These are phyloP conservation scores for Cutaneotrichosporon curvatum DNA, from an alignment of 1,284 basidiomycete species.

Conservation along the genomic window DNA sequence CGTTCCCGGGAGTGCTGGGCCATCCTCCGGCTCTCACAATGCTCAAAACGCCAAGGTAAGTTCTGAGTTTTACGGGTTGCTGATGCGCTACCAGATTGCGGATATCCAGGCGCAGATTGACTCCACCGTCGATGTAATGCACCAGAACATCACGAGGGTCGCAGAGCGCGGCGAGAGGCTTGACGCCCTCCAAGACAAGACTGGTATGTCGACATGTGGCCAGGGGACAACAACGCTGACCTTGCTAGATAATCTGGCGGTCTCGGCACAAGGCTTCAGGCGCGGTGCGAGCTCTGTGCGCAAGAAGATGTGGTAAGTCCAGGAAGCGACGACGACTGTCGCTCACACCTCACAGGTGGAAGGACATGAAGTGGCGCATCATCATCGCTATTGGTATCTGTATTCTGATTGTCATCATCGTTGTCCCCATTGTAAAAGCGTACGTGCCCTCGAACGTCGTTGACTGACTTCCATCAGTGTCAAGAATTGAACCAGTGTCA, in stretches of 20 bases:
- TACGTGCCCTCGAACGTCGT: constrained; percentile 19
- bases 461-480: constrained; percentile 4
- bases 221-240: neutral
- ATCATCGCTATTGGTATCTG: constrained; percentile 73
- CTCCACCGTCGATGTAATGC: constrained; percentile 92
- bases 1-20: constrained; percentile 62
- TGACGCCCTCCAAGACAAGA: constrained; percentile 95
- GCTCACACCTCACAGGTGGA: constrained; percentile 65
- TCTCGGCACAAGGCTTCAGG: constrained; percentile 98
- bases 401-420: constrained; percentile 85
- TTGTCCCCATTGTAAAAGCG: constrained; percentile 83
- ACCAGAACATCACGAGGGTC: constrained; percentile 86
- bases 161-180: constrained; percentile 91
- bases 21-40: constrained; percentile 15
- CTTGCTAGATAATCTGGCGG: constrained; percentile 78
- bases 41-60: constrained; percentile 56
- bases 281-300: constrained; percentile 94
- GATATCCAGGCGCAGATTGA: constrained; percentile 92
- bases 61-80: neutral
- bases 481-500: too few relatives aligned
- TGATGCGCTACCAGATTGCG: constrained; percentile 57
- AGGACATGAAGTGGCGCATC: constrained; percentile 75
- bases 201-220: constrained; percentile 57
- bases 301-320: constrained; percentile 72
- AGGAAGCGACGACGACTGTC: constrained; percentile 35